A percentile compares a stretch with the other conserved stretches of the same genome.
These are phyloP conservation scores for Fusarium sulawesiense DNA, from an alignment of 2,329 filamentous ascomycete species.

Conservation along the genomic window DNA sequence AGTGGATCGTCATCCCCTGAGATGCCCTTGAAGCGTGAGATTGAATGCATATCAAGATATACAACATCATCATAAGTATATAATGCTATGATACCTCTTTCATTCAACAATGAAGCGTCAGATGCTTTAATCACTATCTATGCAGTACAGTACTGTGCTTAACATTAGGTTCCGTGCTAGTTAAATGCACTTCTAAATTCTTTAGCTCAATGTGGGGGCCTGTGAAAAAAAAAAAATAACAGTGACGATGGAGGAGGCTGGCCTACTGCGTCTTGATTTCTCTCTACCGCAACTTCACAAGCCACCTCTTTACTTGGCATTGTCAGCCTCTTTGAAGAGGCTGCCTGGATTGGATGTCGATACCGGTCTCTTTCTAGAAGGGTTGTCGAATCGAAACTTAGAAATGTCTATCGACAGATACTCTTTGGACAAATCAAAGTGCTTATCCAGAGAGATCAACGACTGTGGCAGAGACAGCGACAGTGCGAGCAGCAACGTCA, in stretches of 20 bases:
- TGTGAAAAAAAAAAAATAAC: constrained; percentile 8
- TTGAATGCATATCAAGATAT: constrained; percentile 5
- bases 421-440: constrained; percentile 16
- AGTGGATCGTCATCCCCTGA: constrained; percentile 36
- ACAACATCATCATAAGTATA: constrained; percentile 4
- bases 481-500: constrained; percentile 38
- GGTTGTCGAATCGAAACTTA: constrained; percentile 19
- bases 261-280: background rate
- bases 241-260: constrained; percentile 9
- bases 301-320: constrained; percentile 17
- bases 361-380: background rate
- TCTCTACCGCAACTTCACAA: constrained; percentile 15
- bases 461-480: constrained; percentile 31
- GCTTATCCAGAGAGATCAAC: background rate
- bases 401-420: constrained; percentile 8
- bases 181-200: constrained; percentile 34
- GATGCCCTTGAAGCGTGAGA: constrained; percentile 14
- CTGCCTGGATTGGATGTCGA: constrained; percentile 16
- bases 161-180: constrained; percentile 28
- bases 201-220: constrained; percentile 31
- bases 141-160: constrained; percentile 18
- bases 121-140: background rate
- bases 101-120: constrained; percentile 1
- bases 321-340: constrained; percentile 11
- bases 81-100: background rate